Evolutionary conservation across 805 yeast genomes (phyloP), one percentile per base, ranked within the genome.

Genomic region (Metschnikowia proteae): DNA sequence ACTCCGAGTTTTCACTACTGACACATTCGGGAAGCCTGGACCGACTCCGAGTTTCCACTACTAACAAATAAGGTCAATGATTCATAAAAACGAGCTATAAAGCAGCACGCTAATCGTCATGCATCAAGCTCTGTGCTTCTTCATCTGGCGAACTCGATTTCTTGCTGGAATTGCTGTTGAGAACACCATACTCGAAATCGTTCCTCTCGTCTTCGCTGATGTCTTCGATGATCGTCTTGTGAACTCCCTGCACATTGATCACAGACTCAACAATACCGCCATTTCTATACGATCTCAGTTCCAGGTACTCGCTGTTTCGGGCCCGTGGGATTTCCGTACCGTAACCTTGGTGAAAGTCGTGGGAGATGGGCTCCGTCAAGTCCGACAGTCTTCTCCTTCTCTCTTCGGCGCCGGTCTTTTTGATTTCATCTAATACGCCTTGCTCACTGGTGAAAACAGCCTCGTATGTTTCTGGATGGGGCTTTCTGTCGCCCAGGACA

Each of bases 151-250:
- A 40, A 36, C 48, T 49, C 11, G 40, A 40, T 8, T 53, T 47
- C 22, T 47, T 48, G 45, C 44, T 43, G 33, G 42, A n/a, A 6
- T 46, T 33, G 44, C 48, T 48, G 35, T 50, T 49, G 36, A 44
- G 35, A 26, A 36, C 50, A 28, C 54, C 52, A 36, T 51, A 43
- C 7, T 60, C 65, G 28, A 48, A 22, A 35, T 65, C 70, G 7
- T 53, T 49, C 13, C 43, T 43, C 23, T 79, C 81, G 36, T 73
- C 70, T 48, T 71, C 77, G 53, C 79, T 65, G 5, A 78, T 75
- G 46, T 81, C 84, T 58, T 86, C 92, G 59, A 89, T 88, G 52
- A 89, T 86, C 3, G 95, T 88, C 72, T 89, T 89, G 58, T 82
- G 83, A 22, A 87, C 86, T 46, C 96, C 97, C 61, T 84, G 83